phyloP scores from a whole-genome alignment of 139 green algal genomes.

The Penium margaritaceum region DNA sequence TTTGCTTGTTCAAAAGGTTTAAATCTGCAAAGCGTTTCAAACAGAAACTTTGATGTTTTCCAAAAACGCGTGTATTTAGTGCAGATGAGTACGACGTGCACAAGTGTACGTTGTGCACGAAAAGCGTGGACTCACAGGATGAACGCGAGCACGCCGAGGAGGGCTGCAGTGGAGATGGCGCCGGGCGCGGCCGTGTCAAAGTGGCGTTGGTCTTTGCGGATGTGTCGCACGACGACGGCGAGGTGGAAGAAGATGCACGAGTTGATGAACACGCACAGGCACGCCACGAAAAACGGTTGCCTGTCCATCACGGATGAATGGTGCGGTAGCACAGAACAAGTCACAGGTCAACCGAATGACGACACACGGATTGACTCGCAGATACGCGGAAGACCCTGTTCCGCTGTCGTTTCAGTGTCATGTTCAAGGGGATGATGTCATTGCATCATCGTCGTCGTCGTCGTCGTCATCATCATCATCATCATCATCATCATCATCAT shows the following conservation, averaged over 20 bases:
- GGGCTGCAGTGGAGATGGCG: conserved; percentile 20
- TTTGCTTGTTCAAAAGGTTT: no score
- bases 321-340: neutral
- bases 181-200: conserved; percentile 28
- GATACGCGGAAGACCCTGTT: neutral
- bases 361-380: neutral
- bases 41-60: neutral
- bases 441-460: no score
- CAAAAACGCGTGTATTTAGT: neutral
- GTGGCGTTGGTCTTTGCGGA: neutral
- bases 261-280: conserved; percentile 27
- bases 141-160: conserved; percentile 17
- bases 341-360: neutral
- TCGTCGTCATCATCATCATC: no score
- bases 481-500: no score
- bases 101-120: neutral
- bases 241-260: conserved; percentile 35
- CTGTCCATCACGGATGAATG: no score
- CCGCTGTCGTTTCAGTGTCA: no score
- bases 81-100: neutral
- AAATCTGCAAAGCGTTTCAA: neutral
- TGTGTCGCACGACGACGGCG: conserved; percentile 16
- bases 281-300: conserved; percentile 19
- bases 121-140: conserved; percentile 6
- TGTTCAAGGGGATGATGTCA: no score